Percentiles rank a stretch among this genome's conserved stretches.
phyloP scores from a whole-genome alignment of 2,329 filamentous ascomycete species.

The Aspergillus ruber region DNA sequence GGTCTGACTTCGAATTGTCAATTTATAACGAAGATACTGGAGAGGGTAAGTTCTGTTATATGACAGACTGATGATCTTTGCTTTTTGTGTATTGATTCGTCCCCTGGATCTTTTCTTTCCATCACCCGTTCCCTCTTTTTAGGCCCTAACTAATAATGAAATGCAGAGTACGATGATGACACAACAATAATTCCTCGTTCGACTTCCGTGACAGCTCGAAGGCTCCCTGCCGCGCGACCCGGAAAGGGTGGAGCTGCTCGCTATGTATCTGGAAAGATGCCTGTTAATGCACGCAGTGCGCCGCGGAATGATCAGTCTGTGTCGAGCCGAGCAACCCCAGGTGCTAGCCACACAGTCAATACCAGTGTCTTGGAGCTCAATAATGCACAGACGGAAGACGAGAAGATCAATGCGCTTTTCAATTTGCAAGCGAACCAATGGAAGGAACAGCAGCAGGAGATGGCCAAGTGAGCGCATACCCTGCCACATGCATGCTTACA shows the following conservation, averaged over 20 bases:
- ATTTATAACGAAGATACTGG: slow-evolving; percentile 89
- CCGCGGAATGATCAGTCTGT: slow-evolving; percentile 58
- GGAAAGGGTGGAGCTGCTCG: slow-evolving; percentile 86
- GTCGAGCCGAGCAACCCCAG: slow-evolving; percentile 28
- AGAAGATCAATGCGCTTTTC: slow-evolving; percentile 89
- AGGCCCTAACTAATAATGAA: slow-evolving; percentile 10
- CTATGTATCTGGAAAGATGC: slow-evolving; percentile 96
- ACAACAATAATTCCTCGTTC: slow-evolving; percentile 95
- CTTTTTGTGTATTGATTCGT: neutral
- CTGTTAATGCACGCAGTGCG: slow-evolving; percentile 75
- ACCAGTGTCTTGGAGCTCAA: slow-evolving; percentile 61
- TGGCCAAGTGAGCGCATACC: slow-evolving; percentile 61
- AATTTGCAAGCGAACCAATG: slow-evolving; percentile 84
- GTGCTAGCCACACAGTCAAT: slow-evolving; percentile 34
- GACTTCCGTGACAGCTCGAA: slow-evolving; percentile 83
- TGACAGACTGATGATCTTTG: neutral
- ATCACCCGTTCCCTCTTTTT: neutral
- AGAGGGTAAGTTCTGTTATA: slow-evolving; percentile 61
- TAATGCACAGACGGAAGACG: slow-evolving; percentile 81
- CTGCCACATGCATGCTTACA: slow-evolving; percentile 1
- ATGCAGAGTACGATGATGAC: slow-evolving; percentile 88
- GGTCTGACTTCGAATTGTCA: slow-evolving; percentile 89
- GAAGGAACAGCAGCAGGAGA: slow-evolving; percentile 86
- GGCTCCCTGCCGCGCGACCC: slow-evolving; percentile 74
- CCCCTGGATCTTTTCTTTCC: neutral